Evolutionary conservation across 2,329 filamentous ascomycete species (phyloP), one percentile per base, ranked within the genome.

Genomic region (Chrysoporthe cubensis): DNA sequence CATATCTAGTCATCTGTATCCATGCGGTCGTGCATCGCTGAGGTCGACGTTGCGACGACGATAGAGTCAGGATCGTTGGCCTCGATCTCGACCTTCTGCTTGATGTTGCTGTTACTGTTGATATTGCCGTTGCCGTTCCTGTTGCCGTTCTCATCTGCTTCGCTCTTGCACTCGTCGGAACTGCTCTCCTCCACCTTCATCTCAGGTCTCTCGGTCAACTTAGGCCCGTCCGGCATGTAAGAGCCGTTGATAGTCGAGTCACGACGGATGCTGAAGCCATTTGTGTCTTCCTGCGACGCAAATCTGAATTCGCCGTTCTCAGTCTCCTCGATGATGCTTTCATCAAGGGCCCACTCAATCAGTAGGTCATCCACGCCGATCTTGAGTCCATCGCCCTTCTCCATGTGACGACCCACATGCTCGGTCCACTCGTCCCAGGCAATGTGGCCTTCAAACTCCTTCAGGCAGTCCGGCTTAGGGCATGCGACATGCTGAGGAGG

Each of bases 381-480:
- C 34, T 81, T 77, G 34, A 81, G 79, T 3, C 85, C 87, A 70
- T 90, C 88, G 7, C 87, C 87, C 71, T 90, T 90, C 78, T 97
- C 94, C 83, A 97, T 91, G 77, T 98, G 95, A 59, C 91, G 85
- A 0, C 94, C 94, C 0, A 97, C 90, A 76, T 98, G 95, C 77
- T 98, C 95, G 69, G 96, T 96, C 80, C 94, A 92, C 72, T 93
- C 89, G 67, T 97, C 93, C 95, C 95, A 97, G 9, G 90, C 91
- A 2, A 85, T 86, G 1, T 84, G 80, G 0, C 93, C 94, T 66
- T 88, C 84, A 74, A 97, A 97, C 0, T 84, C 78, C 62, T 85
- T 85, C 13, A 85, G 81, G 75, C 95, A 98, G 72, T 93, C 92
- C 0, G 84, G 81, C 72, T 88, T 89, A 0, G 88, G 88, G 71